Conservation (phyloP, 2,329 filamentous ascomycete genomes). For the Beauveria medogensis region DNA sequence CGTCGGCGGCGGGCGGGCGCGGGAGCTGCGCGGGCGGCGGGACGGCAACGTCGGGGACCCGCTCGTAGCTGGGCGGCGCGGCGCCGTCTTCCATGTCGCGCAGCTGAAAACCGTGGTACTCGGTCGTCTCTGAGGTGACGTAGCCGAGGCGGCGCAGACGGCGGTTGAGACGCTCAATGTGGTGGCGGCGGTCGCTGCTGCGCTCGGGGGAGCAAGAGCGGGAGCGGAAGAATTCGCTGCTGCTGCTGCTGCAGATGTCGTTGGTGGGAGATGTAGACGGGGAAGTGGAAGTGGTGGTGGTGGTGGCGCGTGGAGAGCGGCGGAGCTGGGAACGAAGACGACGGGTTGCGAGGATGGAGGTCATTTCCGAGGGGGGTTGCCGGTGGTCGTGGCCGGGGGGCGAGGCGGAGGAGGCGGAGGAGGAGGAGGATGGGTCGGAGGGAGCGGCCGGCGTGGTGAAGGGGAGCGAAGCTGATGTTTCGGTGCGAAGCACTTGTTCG, state of each 20-base stretch:
- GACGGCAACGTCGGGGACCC: not conserved
- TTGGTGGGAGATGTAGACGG: not conserved
- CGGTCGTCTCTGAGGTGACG: not conserved
- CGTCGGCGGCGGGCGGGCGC: not conserved
- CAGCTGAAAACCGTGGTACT: not conserved
- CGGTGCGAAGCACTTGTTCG: not conserved
- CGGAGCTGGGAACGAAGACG: not conserved
- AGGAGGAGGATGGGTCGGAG: not conserved
- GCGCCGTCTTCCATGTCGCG: not conserved
- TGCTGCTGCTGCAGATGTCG: not conserved
- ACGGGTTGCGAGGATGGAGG: not conserved
- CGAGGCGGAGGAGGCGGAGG: not conserved
- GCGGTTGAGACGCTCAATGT: slow-evolving; percentile 1
- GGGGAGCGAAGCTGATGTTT: not conserved
- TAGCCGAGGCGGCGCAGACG: slow-evolving; percentile 4
- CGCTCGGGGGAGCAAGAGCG: not conserved
- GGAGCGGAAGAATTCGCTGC: not conserved
- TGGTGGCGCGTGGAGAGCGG: not conserved
- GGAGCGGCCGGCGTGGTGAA: not conserved
- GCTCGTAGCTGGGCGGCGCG: not conserved
- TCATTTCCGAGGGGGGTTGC: not conserved
- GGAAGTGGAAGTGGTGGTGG: too few relatives aligned
- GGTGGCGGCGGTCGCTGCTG: not conserved
- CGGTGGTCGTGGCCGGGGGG: not conserved
- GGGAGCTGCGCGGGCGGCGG: slow-evolving; percentile 2